Evolutionary conservation across 208 protist genomes (phyloP).

Genomic region (Acanthamoeba lenticulata): DNA sequence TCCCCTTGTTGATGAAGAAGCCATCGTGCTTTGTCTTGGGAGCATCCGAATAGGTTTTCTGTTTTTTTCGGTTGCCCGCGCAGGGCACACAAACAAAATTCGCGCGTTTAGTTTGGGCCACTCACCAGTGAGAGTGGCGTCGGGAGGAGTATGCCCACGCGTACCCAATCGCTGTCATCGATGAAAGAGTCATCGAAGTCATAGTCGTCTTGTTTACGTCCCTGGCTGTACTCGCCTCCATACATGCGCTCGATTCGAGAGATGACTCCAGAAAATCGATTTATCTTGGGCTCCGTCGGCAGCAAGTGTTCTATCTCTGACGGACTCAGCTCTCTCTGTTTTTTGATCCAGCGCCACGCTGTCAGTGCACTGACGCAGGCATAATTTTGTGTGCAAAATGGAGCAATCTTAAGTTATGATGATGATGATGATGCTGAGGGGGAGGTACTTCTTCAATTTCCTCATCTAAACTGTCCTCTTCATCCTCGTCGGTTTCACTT

Average conservation of each 20-base stretch:
- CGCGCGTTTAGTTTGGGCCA: background rate
- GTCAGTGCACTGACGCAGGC: too few species aligned
- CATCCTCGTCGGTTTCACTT: background rate
- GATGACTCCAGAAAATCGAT: background rate
- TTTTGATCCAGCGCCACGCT: too few species aligned
- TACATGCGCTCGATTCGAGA: constrained; percentile 6
- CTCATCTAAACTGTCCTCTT: background rate
- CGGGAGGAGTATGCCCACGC: background rate
- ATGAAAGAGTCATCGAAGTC: constrained; percentile 46
- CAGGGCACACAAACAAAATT: background rate
- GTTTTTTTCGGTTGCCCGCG: too few species aligned
- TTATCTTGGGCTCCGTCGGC: background rate
- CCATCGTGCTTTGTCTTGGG: constrained; percentile 40
- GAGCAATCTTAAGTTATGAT: background rate
- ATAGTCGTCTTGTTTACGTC: constrained; percentile 26
- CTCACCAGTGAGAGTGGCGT: background rate
- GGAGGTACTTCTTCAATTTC: constrained; percentile 15
- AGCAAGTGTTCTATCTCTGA: constrained; percentile 27
- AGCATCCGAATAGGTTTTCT: background rate
- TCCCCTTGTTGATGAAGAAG: constrained; percentile 50
- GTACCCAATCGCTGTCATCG: constrained; percentile 30
- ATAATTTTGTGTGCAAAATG: too few species aligned
- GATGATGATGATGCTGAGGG: background rate
- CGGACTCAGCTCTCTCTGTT: background rate
- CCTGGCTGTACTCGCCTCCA: constrained; percentile 8